Base-by-base conservation (phyloP, 768 basidiomycete species). In the Lentinus brumalis region DNA sequence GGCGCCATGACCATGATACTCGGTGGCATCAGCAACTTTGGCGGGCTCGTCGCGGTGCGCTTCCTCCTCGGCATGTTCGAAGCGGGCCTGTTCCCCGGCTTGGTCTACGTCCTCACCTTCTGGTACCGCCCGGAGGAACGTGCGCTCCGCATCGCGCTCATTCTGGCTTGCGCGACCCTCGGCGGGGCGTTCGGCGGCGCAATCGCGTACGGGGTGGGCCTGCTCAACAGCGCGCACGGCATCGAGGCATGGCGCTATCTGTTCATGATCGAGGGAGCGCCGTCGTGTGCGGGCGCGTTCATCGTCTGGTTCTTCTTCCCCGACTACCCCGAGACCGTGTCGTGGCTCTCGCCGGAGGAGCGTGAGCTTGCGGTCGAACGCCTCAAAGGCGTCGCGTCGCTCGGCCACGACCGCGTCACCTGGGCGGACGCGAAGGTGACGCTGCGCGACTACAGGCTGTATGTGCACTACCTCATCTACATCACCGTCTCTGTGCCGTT, bases 261-360 rank as follows among this genome's bases (percentile, higher is more conserved):
- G 7, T 79, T 78, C 72, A 74, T 78, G 66, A 72, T 81, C 55
- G 83, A 84, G 65, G 83, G 82, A 18, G 71, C 79, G 5, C 69
- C 81, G 9, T 81, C 82, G 4, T 75, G 78, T 65, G 64, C 77
- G 14, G 41, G n/a, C 29, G 71, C 67, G 45, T 71, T 73, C 21
- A 12, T 77, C 26, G 54, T 74, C 12, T 69, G 73, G 56, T 69
- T 71, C 56, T 50, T 73, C 56, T 77, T 82, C 29, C 77, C 79
- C 45, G 83, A 85, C 68, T 83, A 79, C 71, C 83, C 83, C 0
- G 81, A 81, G 51, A 78, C 80, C 3, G 69, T 70, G 14, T 66
- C 62, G 29, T 83, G 82, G 78, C 73, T 85, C 21, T 77, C 76
- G 0, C 70, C 71, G 1, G 70, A 71, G 16, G 82, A 85, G 66